Evolutionary conservation across 345 rosid genomes (phyloP), one percentile per base, ranked within the genome.

Genomic region (Camelina sativa): DNA sequence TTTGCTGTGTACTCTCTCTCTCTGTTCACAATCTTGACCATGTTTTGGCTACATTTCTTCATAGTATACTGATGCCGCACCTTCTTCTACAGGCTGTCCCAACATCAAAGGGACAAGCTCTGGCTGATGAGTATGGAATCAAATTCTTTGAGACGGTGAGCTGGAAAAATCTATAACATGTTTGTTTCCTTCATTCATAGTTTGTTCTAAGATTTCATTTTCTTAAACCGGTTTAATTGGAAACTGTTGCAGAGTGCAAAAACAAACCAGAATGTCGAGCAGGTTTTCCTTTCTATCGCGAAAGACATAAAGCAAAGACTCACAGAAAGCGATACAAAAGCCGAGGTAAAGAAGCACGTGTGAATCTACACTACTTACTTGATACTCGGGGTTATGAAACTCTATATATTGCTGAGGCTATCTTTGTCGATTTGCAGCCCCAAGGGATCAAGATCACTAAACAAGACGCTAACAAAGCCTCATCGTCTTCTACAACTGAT

Each of bases 381-480:
- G 6, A 16, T 34, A 58, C 71, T 69, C 16, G 40, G 28, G 28
- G 8, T 43, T 70, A 69, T 69, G 64, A 46, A 63, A 55, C 10
- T 46, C 44, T 69, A 62, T 10, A 20, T 4, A 20, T 62, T 20
- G 6, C 63, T 62, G 23, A 56, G 60, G 61, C 35, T 34, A 22
- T 52, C 0, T 37, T 22, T 51, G 4, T 58, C 53, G 53, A n/a
- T 63, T 58, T 80, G 67, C 86, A 82, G 89, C 84, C 91, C n/a
- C 87, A 82, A 71, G 84, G 89, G 28, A 80, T 88, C 80, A 88
- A 82, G 81, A 85, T 88, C 75, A 88, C 82, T 69, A 88, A 86
- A 71, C 80, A 80, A 32, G 89, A 88, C 46, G 75, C 63, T 16
- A 60, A 75, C 37, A 83, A 79, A 25, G 77, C 83, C 19, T 80